These are phyloP conservation scores for Botrytis squamosa DNA, from an alignment of 2,329 filamentous ascomycete genomes.

Conservation along the genomic window DNA sequence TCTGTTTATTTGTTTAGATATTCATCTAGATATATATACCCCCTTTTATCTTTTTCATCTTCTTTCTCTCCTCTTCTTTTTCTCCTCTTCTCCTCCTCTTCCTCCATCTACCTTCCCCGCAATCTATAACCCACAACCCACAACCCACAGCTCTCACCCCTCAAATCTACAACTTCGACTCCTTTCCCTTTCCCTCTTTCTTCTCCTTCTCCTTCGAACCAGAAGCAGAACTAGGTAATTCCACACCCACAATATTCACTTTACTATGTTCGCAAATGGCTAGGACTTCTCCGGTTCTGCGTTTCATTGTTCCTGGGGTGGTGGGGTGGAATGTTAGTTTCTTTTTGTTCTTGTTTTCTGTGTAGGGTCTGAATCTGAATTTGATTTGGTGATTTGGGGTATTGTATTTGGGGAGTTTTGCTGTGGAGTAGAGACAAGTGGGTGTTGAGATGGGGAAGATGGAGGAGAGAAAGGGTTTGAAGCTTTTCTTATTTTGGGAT, in stretches of 20 bases:
- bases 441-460: not conserved
- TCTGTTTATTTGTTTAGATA: too few relatives aligned
- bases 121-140: too few relatives aligned
- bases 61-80: too few relatives aligned
- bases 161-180: not conserved
- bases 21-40: too few relatives aligned
- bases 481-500: not conserved
- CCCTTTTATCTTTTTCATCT: too few relatives aligned
- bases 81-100: too few relatives aligned
- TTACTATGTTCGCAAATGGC: conserved; percentile 8
- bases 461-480: not conserved
- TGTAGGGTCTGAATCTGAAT: too few relatives aligned
- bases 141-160: too few relatives aligned
- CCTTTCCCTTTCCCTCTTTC: not conserved
- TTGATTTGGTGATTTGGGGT: not conserved
- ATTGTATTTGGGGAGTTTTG: not conserved
- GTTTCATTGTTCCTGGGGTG: conserved; percentile 1
- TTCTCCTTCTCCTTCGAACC: not conserved
- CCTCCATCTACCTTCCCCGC: too few relatives aligned
- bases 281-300: not conserved
- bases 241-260: not conserved
- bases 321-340: not conserved
- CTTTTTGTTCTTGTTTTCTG: too few relatives aligned
- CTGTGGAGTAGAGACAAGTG: too few relatives aligned
- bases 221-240: not conserved